Evolutionary conservation across 2,329 filamentous ascomycete species (phyloP).

Genomic region (Leptographium radiaticola): DNA sequence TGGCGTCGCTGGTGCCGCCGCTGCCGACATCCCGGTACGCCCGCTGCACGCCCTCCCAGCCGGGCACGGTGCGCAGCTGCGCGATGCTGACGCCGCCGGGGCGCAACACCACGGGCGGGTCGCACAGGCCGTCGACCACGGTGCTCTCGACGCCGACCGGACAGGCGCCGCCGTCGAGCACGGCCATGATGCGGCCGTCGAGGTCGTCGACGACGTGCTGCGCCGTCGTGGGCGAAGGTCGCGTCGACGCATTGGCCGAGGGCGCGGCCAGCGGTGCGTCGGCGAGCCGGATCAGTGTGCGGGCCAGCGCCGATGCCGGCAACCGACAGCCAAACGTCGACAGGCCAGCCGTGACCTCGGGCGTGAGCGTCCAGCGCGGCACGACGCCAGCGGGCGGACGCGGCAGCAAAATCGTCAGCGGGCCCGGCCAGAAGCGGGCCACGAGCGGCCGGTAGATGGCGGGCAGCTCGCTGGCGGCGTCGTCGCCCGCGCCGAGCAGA

Average conservation of each 20-base stretch:
- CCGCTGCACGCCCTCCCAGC: slow-evolving; percentile 68
- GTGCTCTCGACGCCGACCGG: slow-evolving; percentile 91
- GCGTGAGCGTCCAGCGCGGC: slow-evolving; percentile 41
- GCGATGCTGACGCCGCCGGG: slow-evolving; percentile 82
- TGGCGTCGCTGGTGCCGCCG: neutral
- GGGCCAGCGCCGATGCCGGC: slow-evolving; percentile 72
- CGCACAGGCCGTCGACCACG: slow-evolving; percentile 78
- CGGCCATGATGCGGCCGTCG: slow-evolving; percentile 66
- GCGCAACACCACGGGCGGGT: slow-evolving; percentile 68
- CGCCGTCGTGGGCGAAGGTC: slow-evolving; percentile 81
- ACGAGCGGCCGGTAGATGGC: slow-evolving; percentile 68
- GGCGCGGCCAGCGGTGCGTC: slow-evolving; percentile 76
- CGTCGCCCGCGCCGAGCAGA: slow-evolving; percentile 31
- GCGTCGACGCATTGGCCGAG: slow-evolving; percentile 88
- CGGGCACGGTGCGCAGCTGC: slow-evolving; percentile 56
- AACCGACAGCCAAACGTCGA: slow-evolving; percentile 81
- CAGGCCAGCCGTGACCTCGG: slow-evolving; percentile 84
- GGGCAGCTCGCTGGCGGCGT: slow-evolving; percentile 40
- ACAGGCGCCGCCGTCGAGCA: slow-evolving; percentile 80
- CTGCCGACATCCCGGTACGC: slow-evolving; percentile 57
- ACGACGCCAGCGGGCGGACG: slow-evolving; percentile 37
- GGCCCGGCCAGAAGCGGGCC: slow-evolving; percentile 81
- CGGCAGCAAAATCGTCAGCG: slow-evolving; percentile 78
- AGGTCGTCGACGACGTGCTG: slow-evolving; percentile 83
- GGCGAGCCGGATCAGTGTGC: slow-evolving; percentile 70